phyloP scores from a whole-genome alignment of 192 early-diverging fungal genomes.

The Umbelopsis ramanniana region DNA sequence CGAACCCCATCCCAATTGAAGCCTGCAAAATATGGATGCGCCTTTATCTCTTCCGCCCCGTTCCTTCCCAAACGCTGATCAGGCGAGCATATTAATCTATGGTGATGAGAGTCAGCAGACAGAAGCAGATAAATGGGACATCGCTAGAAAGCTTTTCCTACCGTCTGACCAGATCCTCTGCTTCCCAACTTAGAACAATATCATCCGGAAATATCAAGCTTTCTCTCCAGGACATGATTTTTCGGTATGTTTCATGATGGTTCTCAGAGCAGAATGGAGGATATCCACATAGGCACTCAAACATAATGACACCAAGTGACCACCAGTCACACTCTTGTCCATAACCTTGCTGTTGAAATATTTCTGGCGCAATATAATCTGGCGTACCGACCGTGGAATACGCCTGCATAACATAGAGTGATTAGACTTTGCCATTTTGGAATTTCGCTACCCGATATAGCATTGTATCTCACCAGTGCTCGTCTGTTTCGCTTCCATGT shows the following conservation, averaged over 20 bases:
- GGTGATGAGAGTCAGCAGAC: background rate
- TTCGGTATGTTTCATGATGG: constrained; percentile 95
- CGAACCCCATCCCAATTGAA: constrained; percentile 94
- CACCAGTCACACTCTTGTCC: constrained; percentile 99
- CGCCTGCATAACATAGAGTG: constrained; percentile 55
- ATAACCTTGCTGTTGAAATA: constrained; percentile 93
- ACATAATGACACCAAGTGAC: constrained; percentile 99
- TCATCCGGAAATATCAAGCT: constrained; percentile 92
- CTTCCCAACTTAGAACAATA: constrained; percentile 88
- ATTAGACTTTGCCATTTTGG: background rate
- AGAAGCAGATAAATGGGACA: background rate
- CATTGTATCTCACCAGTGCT: constrained; percentile 61
- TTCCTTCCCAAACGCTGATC: constrained; percentile 84
- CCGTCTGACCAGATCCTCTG: constrained; percentile 90
- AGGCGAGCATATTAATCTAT: constrained; percentile 85
- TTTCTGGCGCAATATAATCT: constrained; percentile 95
- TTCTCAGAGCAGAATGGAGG: constrained; percentile 97
- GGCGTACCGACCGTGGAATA: constrained; percentile 99
- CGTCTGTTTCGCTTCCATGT: constrained; percentile 99
- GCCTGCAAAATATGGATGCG: constrained; percentile 93
- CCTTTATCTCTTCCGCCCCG: constrained; percentile 82
- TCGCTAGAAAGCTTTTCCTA: constrained; percentile 25
- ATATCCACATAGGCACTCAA: constrained; percentile 98
- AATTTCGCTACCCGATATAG: background rate
- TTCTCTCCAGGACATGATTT: constrained; percentile 98